These are phyloP conservation scores for Leishmania mexicana DNA, from an alignment of 208 protist species.

Conservation along the genomic window DNA sequence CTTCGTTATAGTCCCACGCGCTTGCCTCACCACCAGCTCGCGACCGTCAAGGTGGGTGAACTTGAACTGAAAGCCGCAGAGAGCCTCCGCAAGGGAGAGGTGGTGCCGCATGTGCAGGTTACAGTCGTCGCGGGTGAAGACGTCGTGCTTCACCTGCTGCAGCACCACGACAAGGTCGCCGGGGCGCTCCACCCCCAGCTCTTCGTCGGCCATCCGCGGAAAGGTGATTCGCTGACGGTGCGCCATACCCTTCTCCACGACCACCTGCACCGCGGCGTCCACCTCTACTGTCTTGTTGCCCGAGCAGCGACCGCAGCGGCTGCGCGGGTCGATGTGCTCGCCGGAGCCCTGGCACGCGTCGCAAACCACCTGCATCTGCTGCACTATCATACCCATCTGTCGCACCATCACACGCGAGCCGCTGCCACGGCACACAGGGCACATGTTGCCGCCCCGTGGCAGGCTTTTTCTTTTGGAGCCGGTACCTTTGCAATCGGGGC, in stretches of 20 bases:
- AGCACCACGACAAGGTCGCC: slow-evolving; percentile 97
- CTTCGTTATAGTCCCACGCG: slow-evolving; percentile 67
- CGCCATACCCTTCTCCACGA: slow-evolving; percentile 62
- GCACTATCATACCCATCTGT: slow-evolving; percentile 96
- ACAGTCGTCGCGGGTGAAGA: slow-evolving; percentile 89
- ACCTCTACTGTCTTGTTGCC: slow-evolving; percentile 90
- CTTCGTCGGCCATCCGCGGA: slow-evolving; percentile 47
- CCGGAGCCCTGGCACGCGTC: slow-evolving; percentile 91
- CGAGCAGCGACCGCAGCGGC: slow-evolving; percentile 91
- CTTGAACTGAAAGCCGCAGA: slow-evolving; percentile 94
- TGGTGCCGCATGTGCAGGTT: slow-evolving; percentile 92
- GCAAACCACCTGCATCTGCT: slow-evolving; percentile 92
- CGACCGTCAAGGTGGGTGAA: slow-evolving; percentile 91
- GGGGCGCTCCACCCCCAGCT: slow-evolving; percentile 40
- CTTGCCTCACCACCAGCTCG: slow-evolving; percentile 80
- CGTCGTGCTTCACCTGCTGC: slow-evolving; percentile 90
- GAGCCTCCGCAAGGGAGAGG: slow-evolving; percentile 93
- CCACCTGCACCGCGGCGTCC: slow-evolving; percentile 59
- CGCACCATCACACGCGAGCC: slow-evolving; percentile 88
- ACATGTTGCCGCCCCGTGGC: slow-evolving; percentile 32
- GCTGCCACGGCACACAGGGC: slow-evolving; percentile 89
- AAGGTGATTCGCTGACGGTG: slow-evolving; percentile 59
- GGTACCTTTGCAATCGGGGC: slow-evolving; percentile 63
- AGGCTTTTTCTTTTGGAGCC: slow-evolving; percentile 44
- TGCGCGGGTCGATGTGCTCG: slow-evolving; percentile 75